These are phyloP conservation scores for Neofusicoccum parvum DNA, from an alignment of 2,329 filamentous ascomycete species.

Conservation along the genomic window DNA sequence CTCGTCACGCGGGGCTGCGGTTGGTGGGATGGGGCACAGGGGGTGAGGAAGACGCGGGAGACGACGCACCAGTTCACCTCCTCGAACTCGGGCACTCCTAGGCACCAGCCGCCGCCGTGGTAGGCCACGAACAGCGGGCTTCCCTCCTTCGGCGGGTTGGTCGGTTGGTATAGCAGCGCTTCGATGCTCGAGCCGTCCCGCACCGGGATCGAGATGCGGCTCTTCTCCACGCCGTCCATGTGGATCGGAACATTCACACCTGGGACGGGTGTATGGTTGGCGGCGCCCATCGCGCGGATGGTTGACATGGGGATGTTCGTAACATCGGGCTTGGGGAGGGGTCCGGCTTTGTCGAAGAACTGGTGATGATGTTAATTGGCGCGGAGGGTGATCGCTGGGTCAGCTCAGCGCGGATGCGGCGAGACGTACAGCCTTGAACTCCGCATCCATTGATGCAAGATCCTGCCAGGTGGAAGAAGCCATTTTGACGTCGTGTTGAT, in stretches of 20 bases:
- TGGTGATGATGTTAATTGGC: neutral
- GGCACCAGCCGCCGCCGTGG: slow-evolving; percentile 28
- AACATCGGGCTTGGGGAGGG: neutral
- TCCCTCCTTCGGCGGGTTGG: neutral
- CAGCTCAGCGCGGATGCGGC: no score
- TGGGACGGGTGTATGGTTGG: neutral
- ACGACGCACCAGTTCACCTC: slow-evolving; percentile 10
- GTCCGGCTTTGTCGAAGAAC: neutral
- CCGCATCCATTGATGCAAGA: neutral
- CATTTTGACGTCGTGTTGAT: neutral
- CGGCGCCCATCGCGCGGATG: neutral
- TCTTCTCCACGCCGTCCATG: slow-evolving; percentile 8
- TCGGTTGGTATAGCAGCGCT: slow-evolving; percentile 8
- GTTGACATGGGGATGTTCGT: neutral
- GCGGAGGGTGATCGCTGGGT: no score
- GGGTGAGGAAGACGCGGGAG: no score
- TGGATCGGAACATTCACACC: neutral
- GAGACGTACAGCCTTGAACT: slow-evolving; percentile 5
- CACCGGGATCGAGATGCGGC: neutral
- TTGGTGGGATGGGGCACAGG: no score
- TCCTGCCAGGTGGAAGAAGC: neutral
- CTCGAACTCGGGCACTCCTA: slow-evolving; percentile 26
- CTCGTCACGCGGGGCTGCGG: no score
- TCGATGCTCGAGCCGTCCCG: slow-evolving; percentile 2
- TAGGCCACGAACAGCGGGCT: slow-evolving; percentile 27